Conservation (phyloP, 202 grass and related monocot species). For the Schoenoplectus tabernaemontani region DNA sequence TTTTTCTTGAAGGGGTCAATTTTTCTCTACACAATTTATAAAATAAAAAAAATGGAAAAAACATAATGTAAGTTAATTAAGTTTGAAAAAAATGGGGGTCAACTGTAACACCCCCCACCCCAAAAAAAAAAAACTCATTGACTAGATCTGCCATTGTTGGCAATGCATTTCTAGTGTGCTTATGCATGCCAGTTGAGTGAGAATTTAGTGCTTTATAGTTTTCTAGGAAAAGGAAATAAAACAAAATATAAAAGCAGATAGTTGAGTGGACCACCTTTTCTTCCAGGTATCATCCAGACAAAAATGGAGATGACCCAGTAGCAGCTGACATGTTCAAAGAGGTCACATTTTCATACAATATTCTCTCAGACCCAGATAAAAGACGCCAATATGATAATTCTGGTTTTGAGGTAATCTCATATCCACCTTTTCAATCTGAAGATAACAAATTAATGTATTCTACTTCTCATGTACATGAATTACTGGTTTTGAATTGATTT, state of each 20-base stretch:
- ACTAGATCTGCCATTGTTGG: neutral
- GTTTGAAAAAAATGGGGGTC: neutral
- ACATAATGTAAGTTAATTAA: neutral
- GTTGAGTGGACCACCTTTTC: neutral
- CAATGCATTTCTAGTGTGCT: neutral
- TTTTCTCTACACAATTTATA: neutral
- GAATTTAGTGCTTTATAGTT: neutral
- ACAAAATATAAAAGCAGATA: neutral
- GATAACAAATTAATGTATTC: conserved; percentile 12
- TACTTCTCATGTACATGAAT: conserved; percentile 7
- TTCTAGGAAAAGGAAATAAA: neutral
- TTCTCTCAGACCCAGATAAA: conserved; percentile 93
- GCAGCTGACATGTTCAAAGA: conserved; percentile 90
- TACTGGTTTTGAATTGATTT: neutral
- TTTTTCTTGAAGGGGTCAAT: no score
- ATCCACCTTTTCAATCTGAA: neutral
- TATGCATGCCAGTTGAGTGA: neutral
- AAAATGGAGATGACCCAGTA: conserved; percentile 85
- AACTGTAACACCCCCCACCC: no score
- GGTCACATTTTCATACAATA: conserved; percentile 97
- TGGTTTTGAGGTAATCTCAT: conserved; percentile 70
- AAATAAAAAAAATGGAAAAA: neutral
- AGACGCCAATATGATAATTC: conserved; percentile 74
- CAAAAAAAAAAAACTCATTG: no score
- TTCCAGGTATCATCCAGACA: conserved; percentile 90